Evolutionary conservation across 257 asterid species (phyloP), one percentile per base, ranked within the genome.

Genomic region (Primulina huaijiensis): DNA sequence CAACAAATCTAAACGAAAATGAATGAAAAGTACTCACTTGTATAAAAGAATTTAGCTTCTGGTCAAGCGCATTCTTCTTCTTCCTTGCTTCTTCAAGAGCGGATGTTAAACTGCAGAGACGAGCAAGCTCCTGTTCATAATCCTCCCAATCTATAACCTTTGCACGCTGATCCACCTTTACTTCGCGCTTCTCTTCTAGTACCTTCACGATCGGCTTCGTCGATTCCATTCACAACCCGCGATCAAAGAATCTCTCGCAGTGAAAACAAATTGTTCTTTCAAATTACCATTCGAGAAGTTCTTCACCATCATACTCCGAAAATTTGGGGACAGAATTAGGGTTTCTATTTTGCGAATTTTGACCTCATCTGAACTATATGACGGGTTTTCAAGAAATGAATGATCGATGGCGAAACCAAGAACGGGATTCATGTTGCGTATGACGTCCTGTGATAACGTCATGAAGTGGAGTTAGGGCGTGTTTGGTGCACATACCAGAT

Each of bases 141-240:
- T 92, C 97, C 83, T 90, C 97, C 97, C 96, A 92, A 71, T 89
- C 88, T 65, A 92, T 64, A 8, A 82, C 74, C 82, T 83, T 86
- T 62, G 70, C 80, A 19, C 68, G 72, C 53, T 81, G 84, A 66
- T 79, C 78, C 67, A 74, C 78, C 77, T 72, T 46, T 78, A 62
- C 73, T 59, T 34, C 67, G 68, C 72, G 71, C 70, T 81, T 75
- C 35, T 82, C 82, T 63, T 70, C 80, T 63, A 52, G 77, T 21
- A 12, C 76, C 78, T 80, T 85, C 78, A 82, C 86, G 75, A 67
- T 72, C 30, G 81, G 78, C 75, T 81, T 76, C 69, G 69, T 76
- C 61, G 85, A 76, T 72, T 75, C 89, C 91, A 86, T 86, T 72
- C 85, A 81, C 85, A 79, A 67, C 60, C 71, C 68, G 35, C 69